Conservation (phyloP, 1,284 basidiomycete species). For the Apiotrichum veenhuisii region DNA sequence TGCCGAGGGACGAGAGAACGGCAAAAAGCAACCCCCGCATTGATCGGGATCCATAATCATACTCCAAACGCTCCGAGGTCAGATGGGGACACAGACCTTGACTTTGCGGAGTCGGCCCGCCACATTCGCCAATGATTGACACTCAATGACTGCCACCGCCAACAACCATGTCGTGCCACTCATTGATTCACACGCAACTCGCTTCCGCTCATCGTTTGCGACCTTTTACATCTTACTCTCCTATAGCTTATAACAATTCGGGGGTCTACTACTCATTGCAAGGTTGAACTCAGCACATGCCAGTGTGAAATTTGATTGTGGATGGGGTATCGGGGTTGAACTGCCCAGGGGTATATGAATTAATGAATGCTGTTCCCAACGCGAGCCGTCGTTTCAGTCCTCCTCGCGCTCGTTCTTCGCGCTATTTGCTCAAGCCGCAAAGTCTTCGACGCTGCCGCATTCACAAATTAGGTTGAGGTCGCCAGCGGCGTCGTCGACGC, state of each 20-base stretch:
- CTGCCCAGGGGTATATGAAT: not conserved
- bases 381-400: not conserved
- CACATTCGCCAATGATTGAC: too few species aligned
- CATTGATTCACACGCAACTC: too few species aligned
- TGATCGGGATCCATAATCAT: too few species aligned
- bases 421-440: conserved; percentile 37
- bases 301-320: not conserved
- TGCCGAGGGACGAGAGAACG: too few species aligned
- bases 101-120: too few species aligned
- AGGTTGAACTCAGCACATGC: conserved; percentile 5
- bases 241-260: not conserved
- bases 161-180: too few species aligned
- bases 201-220: not conserved
- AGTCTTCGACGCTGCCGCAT: conserved; percentile 81
- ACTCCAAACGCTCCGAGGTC: too few species aligned
- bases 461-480: conserved; percentile 61
- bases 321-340: not conserved
- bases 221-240: not conserved
- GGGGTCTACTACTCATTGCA: conserved; percentile 1
- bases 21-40: too few species aligned
- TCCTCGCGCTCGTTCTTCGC: not conserved
- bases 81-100: too few species aligned
- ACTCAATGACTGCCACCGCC: too few species aligned
- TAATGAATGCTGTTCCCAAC: not conserved
- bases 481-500: conserved; percentile 70